Conservation (phyloP, 2,329 filamentous ascomycete species). For the Chrysoporthe puriensis region DNA sequence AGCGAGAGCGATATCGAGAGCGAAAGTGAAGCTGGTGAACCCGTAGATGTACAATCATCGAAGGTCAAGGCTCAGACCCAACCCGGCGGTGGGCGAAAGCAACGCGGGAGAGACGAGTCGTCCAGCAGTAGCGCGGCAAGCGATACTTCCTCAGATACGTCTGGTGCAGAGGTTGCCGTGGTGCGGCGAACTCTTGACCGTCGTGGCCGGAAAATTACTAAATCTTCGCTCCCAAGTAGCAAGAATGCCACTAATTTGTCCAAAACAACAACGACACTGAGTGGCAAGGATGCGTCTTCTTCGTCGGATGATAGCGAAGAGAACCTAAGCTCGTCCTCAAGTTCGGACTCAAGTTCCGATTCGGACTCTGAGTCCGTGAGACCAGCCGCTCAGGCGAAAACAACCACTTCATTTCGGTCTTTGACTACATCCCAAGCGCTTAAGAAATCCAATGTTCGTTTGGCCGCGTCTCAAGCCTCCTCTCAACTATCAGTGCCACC, state of each 20-base stretch:
- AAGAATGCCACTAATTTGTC: constrained; percentile 26
- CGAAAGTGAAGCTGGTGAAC: background rate
- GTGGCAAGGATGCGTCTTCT: constrained; percentile 24
- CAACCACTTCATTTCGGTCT: background rate
- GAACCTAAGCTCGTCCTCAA: constrained; percentile 22
- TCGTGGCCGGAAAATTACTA: constrained; percentile 7
- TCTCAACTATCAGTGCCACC: constrained; percentile 28
- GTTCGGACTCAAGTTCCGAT: constrained; percentile 39
- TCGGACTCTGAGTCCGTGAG: constrained; percentile 41
- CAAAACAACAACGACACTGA: constrained; percentile 22
- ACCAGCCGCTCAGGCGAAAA: constrained; percentile 31
- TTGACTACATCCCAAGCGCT: background rate
- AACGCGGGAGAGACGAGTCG: background rate
- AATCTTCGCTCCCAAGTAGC: constrained; percentile 10
- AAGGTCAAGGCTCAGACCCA: background rate
- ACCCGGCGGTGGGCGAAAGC: background rate
- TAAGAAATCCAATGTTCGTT: background rate
- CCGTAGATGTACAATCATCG: background rate
- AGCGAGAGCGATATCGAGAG: background rate
- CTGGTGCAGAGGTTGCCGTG: background rate
- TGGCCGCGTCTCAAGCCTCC: background rate
- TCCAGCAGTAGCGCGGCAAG: constrained; percentile 14
- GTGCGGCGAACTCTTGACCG: background rate
- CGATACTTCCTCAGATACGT: constrained; percentile 8
- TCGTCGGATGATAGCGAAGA: constrained; percentile 21